phyloP scores from a whole-genome alignment of 345 rosid genomes.

The Mangifera indica region DNA sequence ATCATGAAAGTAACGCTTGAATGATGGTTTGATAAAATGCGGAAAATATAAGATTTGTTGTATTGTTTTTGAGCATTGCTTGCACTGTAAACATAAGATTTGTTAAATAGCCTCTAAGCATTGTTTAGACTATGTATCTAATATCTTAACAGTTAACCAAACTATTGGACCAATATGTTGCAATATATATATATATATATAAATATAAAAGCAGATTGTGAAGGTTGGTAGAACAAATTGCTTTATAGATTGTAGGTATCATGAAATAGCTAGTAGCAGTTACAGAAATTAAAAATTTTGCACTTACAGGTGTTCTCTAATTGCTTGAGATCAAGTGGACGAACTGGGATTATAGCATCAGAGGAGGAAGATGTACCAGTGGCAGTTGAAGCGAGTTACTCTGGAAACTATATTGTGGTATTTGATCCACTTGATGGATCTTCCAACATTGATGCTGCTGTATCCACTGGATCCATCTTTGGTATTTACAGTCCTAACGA shows the following conservation, averaged over 20 bases:
- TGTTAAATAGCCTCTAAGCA: too few relatives aligned
- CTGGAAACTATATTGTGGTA: constrained; percentile 87
- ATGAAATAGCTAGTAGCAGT: not conserved
- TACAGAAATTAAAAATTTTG: constrained; percentile 8
- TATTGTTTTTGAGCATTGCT: too few relatives aligned
- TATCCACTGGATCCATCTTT: constrained; percentile 93
- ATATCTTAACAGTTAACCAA: too few relatives aligned
- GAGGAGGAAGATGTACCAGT: constrained; percentile 99
- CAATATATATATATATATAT: too few relatives aligned
- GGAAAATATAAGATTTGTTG: too few relatives aligned
- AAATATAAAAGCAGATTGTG: not conserved
- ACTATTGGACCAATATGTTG: too few relatives aligned
- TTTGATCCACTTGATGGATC: constrained; percentile 99
- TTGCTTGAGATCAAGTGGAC: constrained; percentile 89
- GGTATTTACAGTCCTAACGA: constrained; percentile 96
- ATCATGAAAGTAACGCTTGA: too few relatives aligned
- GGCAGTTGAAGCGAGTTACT: constrained; percentile 91
- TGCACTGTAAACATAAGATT: too few relatives aligned
- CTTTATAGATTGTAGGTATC: not conserved
- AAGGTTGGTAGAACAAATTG: not conserved
- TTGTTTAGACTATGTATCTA: too few relatives aligned
- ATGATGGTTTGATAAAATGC: too few relatives aligned
- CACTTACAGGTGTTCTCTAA: constrained; percentile 74
- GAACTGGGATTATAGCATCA: constrained; percentile 94
- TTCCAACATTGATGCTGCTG: constrained; percentile 92